These are phyloP conservation scores for Fragaria iinumae DNA, from an alignment of 306 rosid genomes.

Conservation along the genomic window DNA sequence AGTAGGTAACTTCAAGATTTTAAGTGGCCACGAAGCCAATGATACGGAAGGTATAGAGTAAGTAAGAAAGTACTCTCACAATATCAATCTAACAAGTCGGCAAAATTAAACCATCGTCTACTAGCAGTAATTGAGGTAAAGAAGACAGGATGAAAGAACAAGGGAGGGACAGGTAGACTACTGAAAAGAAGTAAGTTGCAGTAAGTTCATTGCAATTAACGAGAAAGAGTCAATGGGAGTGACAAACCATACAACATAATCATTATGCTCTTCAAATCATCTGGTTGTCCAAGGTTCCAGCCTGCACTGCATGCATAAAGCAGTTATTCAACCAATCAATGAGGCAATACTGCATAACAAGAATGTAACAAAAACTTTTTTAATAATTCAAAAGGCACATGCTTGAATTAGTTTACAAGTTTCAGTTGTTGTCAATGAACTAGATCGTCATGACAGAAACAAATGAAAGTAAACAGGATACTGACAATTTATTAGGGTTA, in stretches of 20 bases:
- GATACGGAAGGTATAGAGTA: background rate
- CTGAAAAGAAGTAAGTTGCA: too few species aligned
- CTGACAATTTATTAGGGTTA: background rate
- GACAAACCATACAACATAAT: background rate
- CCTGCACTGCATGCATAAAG: background rate
- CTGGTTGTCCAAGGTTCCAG: background rate
- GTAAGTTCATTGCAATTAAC: background rate
- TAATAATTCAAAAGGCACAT: background rate
- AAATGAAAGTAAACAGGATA: background rate
- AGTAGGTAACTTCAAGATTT: background rate
- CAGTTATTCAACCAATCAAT: background rate
- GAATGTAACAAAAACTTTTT: background rate
- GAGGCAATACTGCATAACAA: background rate
- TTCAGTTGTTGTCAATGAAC: background rate
- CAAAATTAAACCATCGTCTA: too few species aligned
- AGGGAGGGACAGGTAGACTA: background rate
- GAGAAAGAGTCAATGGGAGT: background rate
- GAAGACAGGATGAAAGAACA: background rate
- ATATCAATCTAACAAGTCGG: background rate
- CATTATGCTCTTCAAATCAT: background rate
- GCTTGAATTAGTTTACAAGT: background rate
- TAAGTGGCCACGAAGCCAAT: background rate
- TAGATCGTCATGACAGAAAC: background rate
- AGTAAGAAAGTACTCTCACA: background rate
- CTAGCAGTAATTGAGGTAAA: too few species aligned